These are phyloP conservation scores for Suhomyces sp. DNA, from an alignment of 805 yeast genomes.

Conservation along the genomic window DNA sequence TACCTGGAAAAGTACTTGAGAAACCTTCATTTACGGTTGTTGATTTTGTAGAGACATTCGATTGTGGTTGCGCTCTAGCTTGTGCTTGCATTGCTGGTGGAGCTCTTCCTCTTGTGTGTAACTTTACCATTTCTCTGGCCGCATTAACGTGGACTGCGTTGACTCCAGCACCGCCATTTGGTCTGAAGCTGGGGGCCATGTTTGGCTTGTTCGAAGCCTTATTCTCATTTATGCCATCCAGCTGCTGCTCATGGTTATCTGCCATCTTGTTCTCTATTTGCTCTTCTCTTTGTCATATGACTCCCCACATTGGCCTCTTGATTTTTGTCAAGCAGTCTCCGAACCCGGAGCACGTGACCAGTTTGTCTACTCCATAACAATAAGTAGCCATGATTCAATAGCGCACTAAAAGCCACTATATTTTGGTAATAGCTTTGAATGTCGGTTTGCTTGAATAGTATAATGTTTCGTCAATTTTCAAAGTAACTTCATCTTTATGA, in stretches of 20 bases:
- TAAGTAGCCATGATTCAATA: no score
- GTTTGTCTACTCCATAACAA: no score
- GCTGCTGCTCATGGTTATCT: not conserved
- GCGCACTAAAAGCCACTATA: no score
- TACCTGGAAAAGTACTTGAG: slow-evolving; percentile 16
- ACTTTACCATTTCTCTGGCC: slow-evolving; percentile 61
- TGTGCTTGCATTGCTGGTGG: slow-evolving; percentile 7
- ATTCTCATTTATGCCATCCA: not conserved
- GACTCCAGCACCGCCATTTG: slow-evolving; percentile 35
- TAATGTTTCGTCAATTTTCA: no score
- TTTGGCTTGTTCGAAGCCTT: not conserved
- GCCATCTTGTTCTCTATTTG: not conserved
- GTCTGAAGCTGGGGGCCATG: not conserved
- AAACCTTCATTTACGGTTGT: slow-evolving; percentile 1
- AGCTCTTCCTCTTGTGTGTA: slow-evolving; percentile 46
- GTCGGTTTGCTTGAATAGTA: no score
- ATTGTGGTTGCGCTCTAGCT: not conserved
- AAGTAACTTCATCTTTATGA: no score
- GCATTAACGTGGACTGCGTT: slow-evolving; percentile 53
- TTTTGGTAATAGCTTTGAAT: no score
- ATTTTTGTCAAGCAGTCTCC: not conserved
- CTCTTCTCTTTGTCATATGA: not conserved
- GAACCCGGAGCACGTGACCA: not conserved
- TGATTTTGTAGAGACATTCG: not conserved
- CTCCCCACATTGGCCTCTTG: not conserved